Conservation (phyloP, 2,329 filamentous ascomycete species). For the Penicillium sp. region DNA sequence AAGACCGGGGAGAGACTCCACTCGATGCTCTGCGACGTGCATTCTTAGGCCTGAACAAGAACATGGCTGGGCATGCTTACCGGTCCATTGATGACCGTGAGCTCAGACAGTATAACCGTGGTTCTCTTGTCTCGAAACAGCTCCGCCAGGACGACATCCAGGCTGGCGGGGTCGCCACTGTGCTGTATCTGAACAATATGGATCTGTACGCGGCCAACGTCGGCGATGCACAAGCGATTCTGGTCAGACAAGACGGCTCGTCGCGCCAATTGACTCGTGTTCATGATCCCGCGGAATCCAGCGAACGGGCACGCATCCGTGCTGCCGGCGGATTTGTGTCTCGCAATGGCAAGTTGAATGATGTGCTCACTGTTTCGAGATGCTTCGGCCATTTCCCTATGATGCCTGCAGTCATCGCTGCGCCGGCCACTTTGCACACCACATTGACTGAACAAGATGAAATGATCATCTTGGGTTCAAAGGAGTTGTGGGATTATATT, state of each 20-base stretch:
- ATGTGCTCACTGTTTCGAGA: conserved; percentile 84
- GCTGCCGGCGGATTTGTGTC: conserved; percentile 96
- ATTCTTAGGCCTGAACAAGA: conserved; percentile 90
- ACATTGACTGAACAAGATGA: conserved; percentile 87
- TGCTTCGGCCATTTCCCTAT: conserved; percentile 94
- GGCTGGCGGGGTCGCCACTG: conserved; percentile 88
- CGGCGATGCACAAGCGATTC: conserved; percentile 91
- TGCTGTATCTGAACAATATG: conserved; percentile 85
- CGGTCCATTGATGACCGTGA: conserved; percentile 77
- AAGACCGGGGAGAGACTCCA: conserved; percentile 71
- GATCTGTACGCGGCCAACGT: conserved; percentile 95
- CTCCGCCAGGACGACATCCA: conserved; percentile 87
- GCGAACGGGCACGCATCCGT: conserved; percentile 84
- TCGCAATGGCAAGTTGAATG: conserved; percentile 89
- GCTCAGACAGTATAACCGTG: conserved; percentile 64
- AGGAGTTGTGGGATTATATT: conserved; percentile 93
- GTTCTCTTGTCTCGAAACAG: conserved; percentile 71
- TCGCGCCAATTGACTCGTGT: conserved; percentile 84
- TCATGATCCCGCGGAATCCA: conserved; percentile 86
- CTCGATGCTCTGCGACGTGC: conserved; percentile 81
- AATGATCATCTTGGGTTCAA: conserved; percentile 87
- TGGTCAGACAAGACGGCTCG: conserved; percentile 85
- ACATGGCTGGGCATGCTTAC: conserved; percentile 81
- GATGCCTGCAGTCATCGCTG: conserved; percentile 90
- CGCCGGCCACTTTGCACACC: conserved; percentile 78